Evolutionary conservation across 495 filamentous ascomycete genomes (phyloP).

Genomic region (Hypoxylon lienhwacheense): DNA sequence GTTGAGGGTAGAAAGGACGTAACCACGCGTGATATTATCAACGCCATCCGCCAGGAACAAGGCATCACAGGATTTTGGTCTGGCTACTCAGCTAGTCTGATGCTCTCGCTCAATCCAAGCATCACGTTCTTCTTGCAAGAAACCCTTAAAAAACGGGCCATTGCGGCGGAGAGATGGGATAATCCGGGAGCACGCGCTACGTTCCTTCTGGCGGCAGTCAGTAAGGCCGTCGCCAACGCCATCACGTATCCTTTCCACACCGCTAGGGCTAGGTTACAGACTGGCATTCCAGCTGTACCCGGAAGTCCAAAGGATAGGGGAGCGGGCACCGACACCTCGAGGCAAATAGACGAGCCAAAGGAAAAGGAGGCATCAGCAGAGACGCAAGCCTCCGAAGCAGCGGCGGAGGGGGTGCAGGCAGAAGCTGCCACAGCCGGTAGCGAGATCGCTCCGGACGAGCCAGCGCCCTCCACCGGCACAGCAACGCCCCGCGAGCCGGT

Average conservation of each 20-base stretch:
- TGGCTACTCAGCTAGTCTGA: constrained; percentile 78
- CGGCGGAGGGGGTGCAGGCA: constrained; percentile 22
- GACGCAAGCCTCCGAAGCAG: constrained; percentile 15
- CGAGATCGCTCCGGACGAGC: not conserved
- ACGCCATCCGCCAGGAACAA: constrained; percentile 67
- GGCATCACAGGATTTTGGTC: constrained; percentile 84
- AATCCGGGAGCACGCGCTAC: constrained; percentile 52
- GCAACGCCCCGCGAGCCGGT: not conserved
- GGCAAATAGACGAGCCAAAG: constrained; percentile 12
- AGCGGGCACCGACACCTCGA: not conserved
- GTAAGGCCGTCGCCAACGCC: constrained; percentile 76
- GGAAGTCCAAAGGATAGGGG: constrained; percentile 21
- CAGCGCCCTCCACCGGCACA: constrained; percentile 7
- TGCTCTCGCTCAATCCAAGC: constrained; percentile 83
- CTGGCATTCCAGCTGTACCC: constrained; percentile 40
- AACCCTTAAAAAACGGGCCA: constrained; percentile 60
- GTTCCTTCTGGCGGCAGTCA: constrained; percentile 75
- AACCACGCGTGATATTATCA: constrained; percentile 61
- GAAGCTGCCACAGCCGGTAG: constrained; percentile 20
- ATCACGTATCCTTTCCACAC: constrained; percentile 87
- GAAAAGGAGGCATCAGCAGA: not conserved
- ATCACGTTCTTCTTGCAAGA: constrained; percentile 85
- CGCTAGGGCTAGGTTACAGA: constrained; percentile 75
- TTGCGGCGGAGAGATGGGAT: constrained; percentile 54
- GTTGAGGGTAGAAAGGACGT: constrained; percentile 29